These are phyloP conservation scores for Linum usitatissimum DNA, from an alignment of 345 rosid species.

Conservation along the genomic window DNA sequence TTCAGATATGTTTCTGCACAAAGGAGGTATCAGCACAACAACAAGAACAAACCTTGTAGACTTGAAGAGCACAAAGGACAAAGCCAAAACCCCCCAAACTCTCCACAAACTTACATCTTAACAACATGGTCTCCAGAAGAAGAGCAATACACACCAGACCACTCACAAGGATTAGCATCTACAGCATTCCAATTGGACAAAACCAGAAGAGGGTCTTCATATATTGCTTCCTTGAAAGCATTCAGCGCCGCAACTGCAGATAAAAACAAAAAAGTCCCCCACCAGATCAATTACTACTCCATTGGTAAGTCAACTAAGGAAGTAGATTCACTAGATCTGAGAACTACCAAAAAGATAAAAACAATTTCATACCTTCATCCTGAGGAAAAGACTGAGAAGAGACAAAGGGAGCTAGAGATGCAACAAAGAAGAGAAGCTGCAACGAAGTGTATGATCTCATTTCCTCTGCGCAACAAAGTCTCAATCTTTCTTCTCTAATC, in stretches of 20 bases:
- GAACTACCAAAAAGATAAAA: background rate
- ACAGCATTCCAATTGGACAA: slow-evolving; percentile 74
- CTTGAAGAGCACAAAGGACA: no score
- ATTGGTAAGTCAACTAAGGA: background rate
- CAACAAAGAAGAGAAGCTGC: slow-evolving; percentile 28
- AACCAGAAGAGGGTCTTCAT: slow-evolving; percentile 71
- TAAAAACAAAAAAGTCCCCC: slow-evolving; percentile 5
- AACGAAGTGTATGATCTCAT: slow-evolving; percentile 32
- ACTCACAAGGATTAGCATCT: slow-evolving; percentile 78
- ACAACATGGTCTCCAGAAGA: slow-evolving; percentile 50
- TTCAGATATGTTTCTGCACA: slow-evolving; percentile 64
- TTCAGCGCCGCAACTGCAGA: slow-evolving; percentile 53
- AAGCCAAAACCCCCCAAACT: no score
- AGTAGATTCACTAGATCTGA: background rate
- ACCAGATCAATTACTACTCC: background rate
- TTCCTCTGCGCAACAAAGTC: slow-evolving; percentile 1
- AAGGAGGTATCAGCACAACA: background rate
- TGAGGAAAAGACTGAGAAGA: slow-evolving; percentile 38
- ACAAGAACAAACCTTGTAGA: no score
- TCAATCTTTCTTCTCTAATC: background rate
- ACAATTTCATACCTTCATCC: slow-evolving; percentile 51
- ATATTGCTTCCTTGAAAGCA: slow-evolving; percentile 75
- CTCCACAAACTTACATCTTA: slow-evolving; percentile 51
- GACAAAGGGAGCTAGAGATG: slow-evolving; percentile 34
- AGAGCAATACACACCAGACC: slow-evolving; percentile 65